Evolutionary conservation across 352 stramenopile genomes (phyloP).

Genomic region (Globisporangium okanoganense): DNA sequence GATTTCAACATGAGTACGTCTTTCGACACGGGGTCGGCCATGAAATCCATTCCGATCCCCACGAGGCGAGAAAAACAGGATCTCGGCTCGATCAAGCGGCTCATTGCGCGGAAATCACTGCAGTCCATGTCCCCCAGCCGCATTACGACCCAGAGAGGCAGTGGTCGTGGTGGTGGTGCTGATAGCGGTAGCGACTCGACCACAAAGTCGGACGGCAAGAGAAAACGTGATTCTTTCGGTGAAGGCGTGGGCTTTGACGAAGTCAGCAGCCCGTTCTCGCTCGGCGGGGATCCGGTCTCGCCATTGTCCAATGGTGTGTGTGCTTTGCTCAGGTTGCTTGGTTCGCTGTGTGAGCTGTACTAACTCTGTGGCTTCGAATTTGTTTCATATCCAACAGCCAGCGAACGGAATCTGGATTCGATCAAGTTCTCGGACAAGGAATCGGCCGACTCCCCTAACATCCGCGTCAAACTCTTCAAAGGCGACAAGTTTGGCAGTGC

Average conservation of each 20-base stretch:
- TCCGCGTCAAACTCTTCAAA: slow-evolving; percentile 56
- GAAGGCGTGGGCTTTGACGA: slow-evolving; percentile 30
- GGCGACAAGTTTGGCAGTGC: slow-evolving; percentile 20
- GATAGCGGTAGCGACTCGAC: neutral
- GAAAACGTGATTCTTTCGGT: slow-evolving; percentile 27
- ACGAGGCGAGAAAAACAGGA: slow-evolving; percentile 19
- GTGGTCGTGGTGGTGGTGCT: neutral
- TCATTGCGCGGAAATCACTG: slow-evolving; percentile 18
- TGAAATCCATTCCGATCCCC: slow-evolving; percentile 28
- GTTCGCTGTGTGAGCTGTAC: neutral
- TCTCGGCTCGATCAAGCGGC: slow-evolving; percentile 9
- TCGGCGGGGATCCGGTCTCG: slow-evolving; percentile 56
- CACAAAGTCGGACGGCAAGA: slow-evolving; percentile 12
- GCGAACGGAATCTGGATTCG: slow-evolving; percentile 51
- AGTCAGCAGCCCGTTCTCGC: slow-evolving; percentile 51
- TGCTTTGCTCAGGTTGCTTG: neutral
- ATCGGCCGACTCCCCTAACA: slow-evolving; percentile 37
- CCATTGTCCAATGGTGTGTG: slow-evolving; percentile 59
- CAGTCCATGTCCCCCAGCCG: slow-evolving; percentile 5
- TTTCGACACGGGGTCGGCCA: slow-evolving; percentile 17
- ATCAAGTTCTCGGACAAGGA: slow-evolving; percentile 57
- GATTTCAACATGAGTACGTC: slow-evolving; percentile 20
- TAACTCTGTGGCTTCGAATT: neutral
- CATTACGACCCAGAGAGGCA: neutral
- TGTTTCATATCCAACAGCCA: slow-evolving; percentile 29